These are phyloP conservation scores for Fusarium poae DNA, from an alignment of 2,329 filamentous ascomycete genomes.

Conservation along the genomic window DNA sequence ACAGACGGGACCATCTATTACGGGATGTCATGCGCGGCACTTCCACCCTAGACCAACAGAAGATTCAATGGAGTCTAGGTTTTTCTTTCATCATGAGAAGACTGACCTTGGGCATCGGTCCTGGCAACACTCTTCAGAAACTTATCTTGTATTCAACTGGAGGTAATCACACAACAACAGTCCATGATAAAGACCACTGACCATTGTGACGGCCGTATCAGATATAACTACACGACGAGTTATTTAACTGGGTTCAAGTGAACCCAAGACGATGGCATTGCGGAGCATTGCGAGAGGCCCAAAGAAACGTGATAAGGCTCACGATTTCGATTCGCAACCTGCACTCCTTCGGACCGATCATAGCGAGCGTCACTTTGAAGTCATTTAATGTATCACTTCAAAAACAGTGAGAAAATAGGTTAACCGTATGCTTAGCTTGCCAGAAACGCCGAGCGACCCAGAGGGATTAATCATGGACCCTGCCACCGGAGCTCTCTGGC, in stretches of 20 bases:
- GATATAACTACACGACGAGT: background rate
- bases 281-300: constrained; percentile 1
- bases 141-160: background rate
- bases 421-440: constrained; percentile 13
- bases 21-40: constrained; percentile 1
- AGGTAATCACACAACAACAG: constrained; percentile 7
- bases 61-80: background rate
- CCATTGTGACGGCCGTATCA: constrained; percentile 3
- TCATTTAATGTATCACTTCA: constrained; percentile 1
- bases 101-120: background rate
- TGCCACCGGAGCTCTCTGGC: background rate
- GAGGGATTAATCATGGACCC: background rate
- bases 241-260: constrained; percentile 4
- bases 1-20: constrained; percentile 5
- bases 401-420: constrained; percentile 1
- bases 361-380: background rate
- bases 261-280: constrained; percentile 9
- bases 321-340: constrained; percentile 8
- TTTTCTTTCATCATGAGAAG: too few species aligned
- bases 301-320: constrained; percentile 24
- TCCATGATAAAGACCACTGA: background rate
- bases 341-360: background rate
- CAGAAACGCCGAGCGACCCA: constrained; percentile 7
- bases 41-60: background rate
- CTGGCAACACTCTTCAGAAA: background rate